These are phyloP conservation scores for Ceratobasidium papillatum DNA, from an alignment of 1,284 basidiomycete species.

Conservation along the genomic window DNA sequence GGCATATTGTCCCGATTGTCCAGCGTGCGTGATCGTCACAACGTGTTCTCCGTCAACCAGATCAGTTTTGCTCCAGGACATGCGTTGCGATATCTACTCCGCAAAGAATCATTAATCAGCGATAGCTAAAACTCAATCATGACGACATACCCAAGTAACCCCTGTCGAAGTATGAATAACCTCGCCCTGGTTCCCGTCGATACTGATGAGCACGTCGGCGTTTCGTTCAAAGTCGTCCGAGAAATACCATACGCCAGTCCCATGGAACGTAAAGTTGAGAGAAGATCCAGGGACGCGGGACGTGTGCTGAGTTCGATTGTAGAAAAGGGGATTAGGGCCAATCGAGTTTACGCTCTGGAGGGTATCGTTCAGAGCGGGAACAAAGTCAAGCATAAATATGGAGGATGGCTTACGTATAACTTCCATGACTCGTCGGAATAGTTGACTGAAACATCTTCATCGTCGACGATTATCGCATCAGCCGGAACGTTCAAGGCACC, in stretches of 20 bases:
- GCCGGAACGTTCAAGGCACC: background rate
- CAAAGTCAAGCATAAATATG: background rate
- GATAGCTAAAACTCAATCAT: background rate
- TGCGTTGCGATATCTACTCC: background rate
- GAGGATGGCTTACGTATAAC: background rate
- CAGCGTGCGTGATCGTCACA: conserved; percentile 11
- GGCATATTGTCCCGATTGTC: background rate
- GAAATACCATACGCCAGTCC: conserved; percentile 30
- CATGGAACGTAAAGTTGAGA: conserved; percentile 1
- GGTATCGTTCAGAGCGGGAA: background rate
- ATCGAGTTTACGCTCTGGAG: background rate
- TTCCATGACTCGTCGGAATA: conserved; percentile 5
- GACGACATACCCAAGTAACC: background rate
- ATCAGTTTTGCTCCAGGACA: conserved; percentile 15
- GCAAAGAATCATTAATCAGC: background rate
- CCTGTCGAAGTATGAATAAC: background rate
- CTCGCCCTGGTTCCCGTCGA: conserved; percentile 2
- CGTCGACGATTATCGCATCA: background rate
- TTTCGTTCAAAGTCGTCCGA: background rate
- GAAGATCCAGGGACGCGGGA: background rate
- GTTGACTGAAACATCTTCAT: background rate
- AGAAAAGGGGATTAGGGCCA: background rate
- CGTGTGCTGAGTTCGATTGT: background rate
- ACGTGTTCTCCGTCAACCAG: background rate
- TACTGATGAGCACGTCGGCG: background rate